Conservation (phyloP, 371 early-diverging fungal genomes). For the Mortierella sp. region DNA sequence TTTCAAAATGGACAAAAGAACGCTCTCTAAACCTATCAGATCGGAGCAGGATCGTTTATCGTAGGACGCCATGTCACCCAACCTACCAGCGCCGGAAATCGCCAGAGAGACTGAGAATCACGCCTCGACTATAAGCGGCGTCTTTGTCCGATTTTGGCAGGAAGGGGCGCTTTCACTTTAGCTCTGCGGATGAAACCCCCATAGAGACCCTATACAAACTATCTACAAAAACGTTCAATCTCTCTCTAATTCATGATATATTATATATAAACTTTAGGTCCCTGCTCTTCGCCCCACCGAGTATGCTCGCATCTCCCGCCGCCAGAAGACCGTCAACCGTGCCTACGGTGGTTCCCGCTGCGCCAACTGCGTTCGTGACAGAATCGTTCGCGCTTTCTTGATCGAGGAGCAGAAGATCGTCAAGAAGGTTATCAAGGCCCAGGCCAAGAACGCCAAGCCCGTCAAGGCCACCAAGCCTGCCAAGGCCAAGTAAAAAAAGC, state of each 20-base stretch:
- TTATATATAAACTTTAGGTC: slow-evolving; percentile 62
- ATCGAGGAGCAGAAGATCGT: slow-evolving; percentile 98
- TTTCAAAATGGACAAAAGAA: too few relatives aligned
- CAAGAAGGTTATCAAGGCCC: slow-evolving; percentile 55
- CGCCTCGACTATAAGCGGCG: too few relatives aligned
- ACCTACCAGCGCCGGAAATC: too few relatives aligned
- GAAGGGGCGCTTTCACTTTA: too few relatives aligned
- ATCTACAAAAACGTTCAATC: too few relatives aligned
- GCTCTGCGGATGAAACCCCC: too few relatives aligned
- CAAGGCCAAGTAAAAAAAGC: slow-evolving; percentile 6
- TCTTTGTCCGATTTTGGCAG: too few relatives aligned
- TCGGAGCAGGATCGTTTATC: too few relatives aligned
- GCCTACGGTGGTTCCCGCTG: slow-evolving; percentile 84
- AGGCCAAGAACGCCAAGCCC: slow-evolving; percentile 42
- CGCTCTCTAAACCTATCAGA: too few relatives aligned
- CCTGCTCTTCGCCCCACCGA: slow-evolving; percentile 94
- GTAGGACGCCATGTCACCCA: too few relatives aligned
- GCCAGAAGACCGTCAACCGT: slow-evolving; percentile 94
- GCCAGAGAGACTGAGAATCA: too few relatives aligned
- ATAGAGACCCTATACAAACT: too few relatives aligned
- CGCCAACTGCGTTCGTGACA: slow-evolving; percentile 88
- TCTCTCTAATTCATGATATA: background rate
- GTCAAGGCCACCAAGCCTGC: slow-evolving; percentile 36
- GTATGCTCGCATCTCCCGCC: slow-evolving; percentile 91
- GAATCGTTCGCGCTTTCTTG: slow-evolving; percentile 98